Conservation (phyloP, 768 basidiomycete genomes). For the Termitomyces sp. region DNA sequence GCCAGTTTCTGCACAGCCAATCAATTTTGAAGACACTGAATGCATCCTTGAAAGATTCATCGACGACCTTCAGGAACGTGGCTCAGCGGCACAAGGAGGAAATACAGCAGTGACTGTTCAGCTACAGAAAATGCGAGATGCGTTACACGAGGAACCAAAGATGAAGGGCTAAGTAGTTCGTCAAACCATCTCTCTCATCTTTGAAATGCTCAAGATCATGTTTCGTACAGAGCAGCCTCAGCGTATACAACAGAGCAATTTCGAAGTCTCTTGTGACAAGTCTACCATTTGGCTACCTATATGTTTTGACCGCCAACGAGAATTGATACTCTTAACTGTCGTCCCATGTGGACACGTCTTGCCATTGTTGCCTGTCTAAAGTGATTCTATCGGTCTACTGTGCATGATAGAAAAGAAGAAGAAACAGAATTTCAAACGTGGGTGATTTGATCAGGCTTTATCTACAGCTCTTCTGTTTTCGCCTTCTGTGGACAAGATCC, state of each 20-base stretch:
- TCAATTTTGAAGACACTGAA: slow-evolving; percentile 36
- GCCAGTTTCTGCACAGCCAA: slow-evolving; percentile 24
- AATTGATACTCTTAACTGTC: background rate
- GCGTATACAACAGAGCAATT: background rate
- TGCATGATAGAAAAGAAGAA: background rate
- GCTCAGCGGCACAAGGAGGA: slow-evolving; percentile 40
- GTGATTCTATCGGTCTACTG: background rate
- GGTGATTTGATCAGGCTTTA: background rate
- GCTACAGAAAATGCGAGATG: slow-evolving; percentile 48
- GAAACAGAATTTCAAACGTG: background rate
- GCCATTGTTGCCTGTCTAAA: background rate
- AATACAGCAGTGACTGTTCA: slow-evolving; percentile 55
- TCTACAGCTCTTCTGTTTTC: background rate
- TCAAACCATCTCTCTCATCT: background rate
- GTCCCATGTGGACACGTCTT: background rate
- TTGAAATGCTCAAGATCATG: background rate
- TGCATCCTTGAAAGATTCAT: slow-evolving; percentile 40
- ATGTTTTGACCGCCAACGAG: background rate
- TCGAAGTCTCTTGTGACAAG: background rate
- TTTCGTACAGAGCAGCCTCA: background rate
- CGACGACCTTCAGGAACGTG: slow-evolving; percentile 41
- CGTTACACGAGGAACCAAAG: slow-evolving; percentile 45
- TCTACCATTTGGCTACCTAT: background rate
- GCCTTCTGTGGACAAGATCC: too few species aligned
- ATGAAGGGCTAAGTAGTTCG: slow-evolving; percentile 13